phyloP scores from a whole-genome alignment of 257 asterid species.

The Solanum medicagineum region DNA sequence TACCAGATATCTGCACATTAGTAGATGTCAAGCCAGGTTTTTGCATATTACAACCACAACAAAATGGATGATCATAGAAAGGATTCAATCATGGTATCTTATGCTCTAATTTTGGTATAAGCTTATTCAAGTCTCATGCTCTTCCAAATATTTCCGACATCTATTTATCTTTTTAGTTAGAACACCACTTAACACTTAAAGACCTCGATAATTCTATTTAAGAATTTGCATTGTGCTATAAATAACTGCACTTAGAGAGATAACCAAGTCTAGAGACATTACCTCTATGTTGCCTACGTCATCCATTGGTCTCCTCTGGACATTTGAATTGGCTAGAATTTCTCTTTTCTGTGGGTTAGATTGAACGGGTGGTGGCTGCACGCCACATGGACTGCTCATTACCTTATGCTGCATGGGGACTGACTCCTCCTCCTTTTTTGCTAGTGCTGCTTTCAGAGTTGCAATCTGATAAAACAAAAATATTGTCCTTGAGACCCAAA shows the following conservation, averaged over 20 bases:
- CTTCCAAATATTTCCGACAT: neutral
- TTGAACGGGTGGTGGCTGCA: constrained; percentile 28
- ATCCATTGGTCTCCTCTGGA: constrained; percentile 80
- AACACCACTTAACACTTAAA: neutral
- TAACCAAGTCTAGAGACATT: neutral
- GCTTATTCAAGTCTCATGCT: neutral
- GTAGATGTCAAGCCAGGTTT: neutral
- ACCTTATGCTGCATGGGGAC: constrained; percentile 30
- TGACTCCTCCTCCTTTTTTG: constrained; percentile 51
- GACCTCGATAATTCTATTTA: neutral
- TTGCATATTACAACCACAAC: neutral
- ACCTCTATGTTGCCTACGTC: constrained; percentile 90
- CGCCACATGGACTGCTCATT: constrained; percentile 46
- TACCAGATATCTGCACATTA: constrained; percentile 33
- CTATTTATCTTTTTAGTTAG: neutral
- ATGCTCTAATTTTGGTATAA: neutral
- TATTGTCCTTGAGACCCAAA: neutral
- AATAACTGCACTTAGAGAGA: neutral
- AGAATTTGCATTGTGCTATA: neutral
- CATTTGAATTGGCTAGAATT: constrained; percentile 27
- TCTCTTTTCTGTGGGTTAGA: constrained; percentile 30
- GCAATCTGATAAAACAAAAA: constrained; percentile 40
- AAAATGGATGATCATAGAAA: neutral
- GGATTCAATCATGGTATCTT: neutral
- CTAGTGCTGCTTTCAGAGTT: constrained; percentile 69